phyloP scores from a whole-genome alignment of 108 stramenopile species.

The Nitzschia sp. region DNA sequence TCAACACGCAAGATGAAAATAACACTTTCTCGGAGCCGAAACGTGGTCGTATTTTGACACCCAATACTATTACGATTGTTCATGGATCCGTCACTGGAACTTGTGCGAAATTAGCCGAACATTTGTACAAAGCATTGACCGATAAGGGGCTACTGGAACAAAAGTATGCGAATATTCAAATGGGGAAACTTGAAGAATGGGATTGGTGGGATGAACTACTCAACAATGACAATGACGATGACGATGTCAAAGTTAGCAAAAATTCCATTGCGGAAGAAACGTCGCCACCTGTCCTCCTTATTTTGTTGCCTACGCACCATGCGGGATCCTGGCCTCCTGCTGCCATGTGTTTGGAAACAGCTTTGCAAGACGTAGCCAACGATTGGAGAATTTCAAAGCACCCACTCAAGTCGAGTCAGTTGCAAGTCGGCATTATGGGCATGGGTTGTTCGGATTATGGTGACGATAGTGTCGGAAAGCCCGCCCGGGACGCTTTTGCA shows the following conservation, averaged over 20 bases:
- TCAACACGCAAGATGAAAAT: neutral
- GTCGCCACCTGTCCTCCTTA: constrained; percentile 43
- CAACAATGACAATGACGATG: constrained; percentile 60
- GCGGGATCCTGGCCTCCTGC: constrained; percentile 68
- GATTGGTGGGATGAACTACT: constrained; percentile 94
- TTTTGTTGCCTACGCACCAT: constrained; percentile 79
- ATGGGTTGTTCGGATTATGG: constrained; percentile 89
- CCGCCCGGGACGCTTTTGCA: constrained; percentile 68
- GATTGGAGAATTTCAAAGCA: constrained; percentile 87
- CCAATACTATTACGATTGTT: constrained; percentile 67
- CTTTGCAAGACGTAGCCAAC: constrained; percentile 60
- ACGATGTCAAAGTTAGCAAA: neutral
- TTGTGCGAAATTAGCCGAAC: constrained; percentile 51
- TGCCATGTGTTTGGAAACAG: constrained; percentile 42
- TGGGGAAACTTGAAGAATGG: constrained; percentile 53
- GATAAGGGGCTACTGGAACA: constrained; percentile 20
- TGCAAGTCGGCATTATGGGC: constrained; percentile 62
- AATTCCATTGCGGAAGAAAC: neutral
- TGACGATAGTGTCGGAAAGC: constrained; percentile 75
- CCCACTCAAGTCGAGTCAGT: constrained; percentile 51
- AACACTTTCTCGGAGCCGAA: neutral
- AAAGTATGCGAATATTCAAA: constrained; percentile 36
- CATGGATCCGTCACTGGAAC: constrained; percentile 85
- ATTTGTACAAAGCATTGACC: constrained; percentile 27
- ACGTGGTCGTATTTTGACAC: constrained; percentile 31